Conservation (phyloP, 2,329 filamentous ascomycete species). For the Ophiostoma tasmaniense region DNA sequence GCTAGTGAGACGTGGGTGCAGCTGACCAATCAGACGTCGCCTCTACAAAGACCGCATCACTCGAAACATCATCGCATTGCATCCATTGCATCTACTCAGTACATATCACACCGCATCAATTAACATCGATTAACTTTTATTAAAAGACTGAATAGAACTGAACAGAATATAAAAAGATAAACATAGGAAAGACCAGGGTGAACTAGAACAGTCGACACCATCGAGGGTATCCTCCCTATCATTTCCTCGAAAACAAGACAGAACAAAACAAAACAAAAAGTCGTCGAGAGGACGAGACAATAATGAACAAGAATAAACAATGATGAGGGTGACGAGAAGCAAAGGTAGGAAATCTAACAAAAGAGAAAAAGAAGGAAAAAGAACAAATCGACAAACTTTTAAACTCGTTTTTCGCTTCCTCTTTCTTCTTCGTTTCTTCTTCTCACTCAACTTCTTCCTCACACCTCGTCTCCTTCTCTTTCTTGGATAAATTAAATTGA, state of each 20-base stretch:
- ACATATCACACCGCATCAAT: neutral
- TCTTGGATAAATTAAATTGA: neutral
- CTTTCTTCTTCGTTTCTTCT: neutral
- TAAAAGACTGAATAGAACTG: neutral
- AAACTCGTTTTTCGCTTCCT: neutral
- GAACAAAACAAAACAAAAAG: neutral
- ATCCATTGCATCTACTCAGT: too few relatives aligned
- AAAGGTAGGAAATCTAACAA: neutral
- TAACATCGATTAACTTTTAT: neutral
- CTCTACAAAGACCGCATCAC: too few relatives aligned
- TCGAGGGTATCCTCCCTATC: neutral
- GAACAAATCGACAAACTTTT: neutral
- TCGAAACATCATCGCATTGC: too few relatives aligned
- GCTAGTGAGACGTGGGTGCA: neutral
- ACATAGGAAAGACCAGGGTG: neutral
- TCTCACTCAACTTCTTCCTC: neutral
- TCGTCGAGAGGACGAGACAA: neutral
- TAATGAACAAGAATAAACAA: neutral
- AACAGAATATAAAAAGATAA: neutral
- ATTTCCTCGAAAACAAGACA: neutral
- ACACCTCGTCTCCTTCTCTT: neutral
- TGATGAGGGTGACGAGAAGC: neutral
- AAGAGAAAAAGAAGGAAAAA: neutral
- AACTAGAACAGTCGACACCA: neutral
- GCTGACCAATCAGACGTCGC: neutral